A percentile compares a stretch with the other conserved stretches of the same genome.
These are phyloP conservation scores for Aphanomyces astaci DNA, from an alignment of 352 stramenopile genomes.

Conservation along the genomic window DNA sequence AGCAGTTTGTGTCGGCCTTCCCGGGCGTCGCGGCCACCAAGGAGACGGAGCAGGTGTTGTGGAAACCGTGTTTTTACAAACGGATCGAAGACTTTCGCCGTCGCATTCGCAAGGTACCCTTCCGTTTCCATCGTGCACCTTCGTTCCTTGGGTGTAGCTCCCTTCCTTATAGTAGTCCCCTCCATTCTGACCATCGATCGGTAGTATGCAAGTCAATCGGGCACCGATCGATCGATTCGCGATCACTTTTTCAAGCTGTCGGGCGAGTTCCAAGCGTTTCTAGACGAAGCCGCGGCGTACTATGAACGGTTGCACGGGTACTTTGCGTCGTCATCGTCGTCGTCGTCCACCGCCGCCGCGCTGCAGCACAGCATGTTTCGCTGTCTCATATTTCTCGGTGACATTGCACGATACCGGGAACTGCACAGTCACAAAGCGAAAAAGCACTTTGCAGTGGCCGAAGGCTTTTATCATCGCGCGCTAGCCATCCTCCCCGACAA, in stretches of 20 bases:
- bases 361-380: constrained; percentile 57
- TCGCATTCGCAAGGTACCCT: constrained; percentile 61
- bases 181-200: neutral
- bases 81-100: constrained; percentile 85
- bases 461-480: constrained; percentile 64
- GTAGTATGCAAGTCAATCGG: constrained; percentile 55
- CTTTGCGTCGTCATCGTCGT: constrained; percentile 33
- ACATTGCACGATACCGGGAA: constrained; percentile 73
- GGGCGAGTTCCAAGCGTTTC: constrained; percentile 63
- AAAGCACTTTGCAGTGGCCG: constrained; percentile 71
- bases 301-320: constrained; percentile 58
- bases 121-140: too few species aligned
- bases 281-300: constrained; percentile 52
- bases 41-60: constrained; percentile 75
- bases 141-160: constrained; percentile 24
- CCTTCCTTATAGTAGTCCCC: too few species aligned
- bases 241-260: constrained; percentile 74
- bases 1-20: constrained; percentile 35
- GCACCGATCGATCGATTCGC: constrained; percentile 53
- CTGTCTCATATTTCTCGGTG: constrained; percentile 77
- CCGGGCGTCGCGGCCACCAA: constrained; percentile 50
- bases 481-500: constrained; percentile 63
- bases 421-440: constrained; percentile 76
- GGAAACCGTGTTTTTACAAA: constrained; percentile 89
- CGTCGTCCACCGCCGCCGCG: constrained; percentile 23